phyloP scores from a whole-genome alignment of 495 filamentous ascomycete genomes.

The Penicillium subrubescens region DNA sequence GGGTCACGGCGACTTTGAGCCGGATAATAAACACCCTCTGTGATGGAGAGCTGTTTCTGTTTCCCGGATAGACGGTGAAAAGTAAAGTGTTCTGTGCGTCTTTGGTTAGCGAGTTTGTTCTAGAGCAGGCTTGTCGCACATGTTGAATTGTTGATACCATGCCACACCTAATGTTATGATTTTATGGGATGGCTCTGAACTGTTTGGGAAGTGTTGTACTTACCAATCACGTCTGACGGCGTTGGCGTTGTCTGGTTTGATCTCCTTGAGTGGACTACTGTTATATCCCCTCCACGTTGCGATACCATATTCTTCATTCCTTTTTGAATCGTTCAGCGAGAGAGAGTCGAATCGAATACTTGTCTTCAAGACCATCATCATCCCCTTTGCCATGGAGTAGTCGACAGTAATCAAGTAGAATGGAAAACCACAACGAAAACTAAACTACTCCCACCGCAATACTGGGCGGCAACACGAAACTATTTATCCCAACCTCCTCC shows the following conservation, averaged over 20 bases:
- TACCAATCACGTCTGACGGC: background rate
- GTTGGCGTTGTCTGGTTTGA: background rate
- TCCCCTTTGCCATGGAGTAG: background rate
- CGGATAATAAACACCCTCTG: constrained; percentile 10
- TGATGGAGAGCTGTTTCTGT: background rate
- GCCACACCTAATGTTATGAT: background rate
- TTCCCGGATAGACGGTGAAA: background rate
- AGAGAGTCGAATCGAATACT: background rate
- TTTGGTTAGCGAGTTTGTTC: background rate
- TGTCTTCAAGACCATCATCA: too few species aligned
- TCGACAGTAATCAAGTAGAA: background rate
- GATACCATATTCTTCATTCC: background rate
- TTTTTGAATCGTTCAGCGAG: background rate
- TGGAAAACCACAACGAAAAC: background rate
- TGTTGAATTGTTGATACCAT: background rate
- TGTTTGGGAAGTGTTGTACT: background rate
- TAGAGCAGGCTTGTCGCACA: background rate
- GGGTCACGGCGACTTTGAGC: background rate
- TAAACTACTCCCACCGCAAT: background rate
- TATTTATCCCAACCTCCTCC: background rate
- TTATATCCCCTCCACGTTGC: background rate
- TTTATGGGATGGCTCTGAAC: background rate
- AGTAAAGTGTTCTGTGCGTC: background rate
- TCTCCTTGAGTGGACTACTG: background rate
- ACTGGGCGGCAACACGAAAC: background rate